These are phyloP conservation scores for Begonia peltatifolia DNA, from an alignment of 306 rosid species.

Conservation along the genomic window DNA sequence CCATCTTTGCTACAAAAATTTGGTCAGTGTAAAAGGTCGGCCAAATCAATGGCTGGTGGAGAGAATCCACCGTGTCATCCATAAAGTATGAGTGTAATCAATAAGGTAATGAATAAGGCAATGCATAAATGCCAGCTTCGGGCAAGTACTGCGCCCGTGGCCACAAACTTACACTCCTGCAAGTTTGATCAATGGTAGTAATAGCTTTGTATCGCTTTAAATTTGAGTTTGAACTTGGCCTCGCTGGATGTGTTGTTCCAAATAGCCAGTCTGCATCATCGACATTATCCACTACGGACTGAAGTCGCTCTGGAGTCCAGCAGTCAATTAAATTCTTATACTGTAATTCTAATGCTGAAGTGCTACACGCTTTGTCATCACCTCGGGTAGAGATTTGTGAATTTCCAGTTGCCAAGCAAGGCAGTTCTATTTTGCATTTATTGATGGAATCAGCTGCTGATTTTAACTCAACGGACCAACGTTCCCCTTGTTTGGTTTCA, in stretches of 20 bases:
- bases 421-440: not conserved
- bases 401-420: no score
- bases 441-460: not conserved
- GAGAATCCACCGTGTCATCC: not conserved
- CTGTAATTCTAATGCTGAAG: not conserved
- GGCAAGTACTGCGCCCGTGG: conserved; percentile 43
- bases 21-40: not conserved
- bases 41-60: not conserved
- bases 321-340: conserved; percentile 17
- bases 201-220: conserved; percentile 11
- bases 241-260: conserved; percentile 2
- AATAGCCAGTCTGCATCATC: conserved; percentile 50
- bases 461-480: no score
- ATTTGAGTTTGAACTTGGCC: not conserved
- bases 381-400: no score
- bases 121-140: conserved; percentile 33
- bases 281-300: not conserved
- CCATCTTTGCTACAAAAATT: no score
- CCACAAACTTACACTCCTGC: conserved; percentile 18
- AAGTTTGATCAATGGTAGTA: not conserved
- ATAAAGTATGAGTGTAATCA: conserved; percentile 11
- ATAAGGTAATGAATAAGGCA: conserved; percentile 52
- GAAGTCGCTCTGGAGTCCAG: conserved; percentile 20
- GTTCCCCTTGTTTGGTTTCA: not conserved
- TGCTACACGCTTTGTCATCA: no score